Base-by-base conservation (phyloP, 129 eudicot genomes). In the Chrysanthemum makinoi region DNA sequence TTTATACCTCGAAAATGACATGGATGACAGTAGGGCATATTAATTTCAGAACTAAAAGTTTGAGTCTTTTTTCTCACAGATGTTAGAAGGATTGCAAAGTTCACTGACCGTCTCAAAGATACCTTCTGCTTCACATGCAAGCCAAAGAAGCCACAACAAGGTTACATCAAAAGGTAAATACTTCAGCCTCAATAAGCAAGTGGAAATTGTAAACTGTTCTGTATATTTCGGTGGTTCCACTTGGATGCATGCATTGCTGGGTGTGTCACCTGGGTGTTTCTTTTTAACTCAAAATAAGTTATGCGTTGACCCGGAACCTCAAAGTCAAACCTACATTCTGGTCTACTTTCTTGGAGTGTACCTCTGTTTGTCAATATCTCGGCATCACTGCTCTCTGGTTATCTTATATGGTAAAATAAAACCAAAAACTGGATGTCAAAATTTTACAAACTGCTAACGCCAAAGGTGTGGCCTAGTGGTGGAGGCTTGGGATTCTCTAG, bases 61-160 rank as follows among this genome's bases (percentile, higher is more conserved):
- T 28, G 46, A 28, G 62, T 65, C 70, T 70, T 26, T 75, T 68
- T 30, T 35, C 16, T 70, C 10, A 51, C 83, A 91, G 97, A 82
- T 91, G 26, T 74, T 91, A 82, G 97, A 90, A 80, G 99, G 99
- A 19, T 75, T 95, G 75, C 99, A 95, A 66, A 95, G 97, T 69
- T 86, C 97, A 3, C 20, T 95, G 76, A 81, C 83, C 0, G 72
- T 86, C 47, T 76, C 97, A 14, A 88, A 86, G 72, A 56, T 82
- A 30, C 85, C 96, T 28, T 66, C 86, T 61, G 73, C 77, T 68
- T 82, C 88, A 51, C 87, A 90, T 65, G 83, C 81, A 75, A 75
- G 70, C 65, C 88, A 78, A 20, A 75, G 81, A 67, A 83, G 73
- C 78, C 85, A 72, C 63, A 84, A 52, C 72, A 83, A 73, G 73